Evolutionary conservation across 176 grass and related monocot species (phyloP).

Genomic region (Metroxylon sagu): DNA sequence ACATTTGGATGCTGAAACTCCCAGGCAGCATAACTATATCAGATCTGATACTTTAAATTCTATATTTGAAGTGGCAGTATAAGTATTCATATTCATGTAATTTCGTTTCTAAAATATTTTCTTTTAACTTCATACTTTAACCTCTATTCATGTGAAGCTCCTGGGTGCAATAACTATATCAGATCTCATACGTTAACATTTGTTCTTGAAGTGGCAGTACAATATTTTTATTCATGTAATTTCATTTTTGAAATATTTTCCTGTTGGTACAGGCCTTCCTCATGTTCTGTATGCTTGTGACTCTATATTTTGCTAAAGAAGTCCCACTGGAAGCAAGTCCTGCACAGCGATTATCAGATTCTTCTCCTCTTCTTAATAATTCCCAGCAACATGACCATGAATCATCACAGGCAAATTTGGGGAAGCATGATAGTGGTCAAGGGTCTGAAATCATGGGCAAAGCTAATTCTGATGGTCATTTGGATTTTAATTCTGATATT

Average conservation of each 20-base stretch:
- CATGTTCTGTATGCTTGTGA: slow-evolving; percentile 78
- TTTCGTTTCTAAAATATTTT: not conserved
- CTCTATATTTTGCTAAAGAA: slow-evolving; percentile 95
- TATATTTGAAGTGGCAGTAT: too few species aligned
- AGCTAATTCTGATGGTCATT: slow-evolving; percentile 23
- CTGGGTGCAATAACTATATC: too few species aligned
- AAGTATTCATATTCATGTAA: too few species aligned
- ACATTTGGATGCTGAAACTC: too few species aligned
- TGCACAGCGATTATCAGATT: slow-evolving; percentile 53
- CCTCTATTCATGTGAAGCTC: too few species aligned
- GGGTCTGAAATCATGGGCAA: slow-evolving; percentile 20
- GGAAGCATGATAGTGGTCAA: slow-evolving; percentile 29
- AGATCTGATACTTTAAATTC: too few species aligned
- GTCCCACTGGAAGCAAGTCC: slow-evolving; percentile 51
- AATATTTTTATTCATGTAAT: too few species aligned
- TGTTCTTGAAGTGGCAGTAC: too few species aligned
- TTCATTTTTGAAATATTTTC: slow-evolving; percentile 1
- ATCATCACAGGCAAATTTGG: slow-evolving; percentile 35
- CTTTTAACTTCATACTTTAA: too few species aligned
- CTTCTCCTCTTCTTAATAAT: slow-evolving; percentile 70
- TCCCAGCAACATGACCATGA: slow-evolving; percentile 37
- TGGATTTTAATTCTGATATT: slow-evolving; percentile 22
- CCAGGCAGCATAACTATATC: too few species aligned
- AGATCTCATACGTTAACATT: too few species aligned
- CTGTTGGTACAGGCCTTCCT: slow-evolving; percentile 66